These are phyloP conservation scores for Xylaria longipes DNA, from an alignment of 495 filamentous ascomycete genomes.

Conservation along the genomic window DNA sequence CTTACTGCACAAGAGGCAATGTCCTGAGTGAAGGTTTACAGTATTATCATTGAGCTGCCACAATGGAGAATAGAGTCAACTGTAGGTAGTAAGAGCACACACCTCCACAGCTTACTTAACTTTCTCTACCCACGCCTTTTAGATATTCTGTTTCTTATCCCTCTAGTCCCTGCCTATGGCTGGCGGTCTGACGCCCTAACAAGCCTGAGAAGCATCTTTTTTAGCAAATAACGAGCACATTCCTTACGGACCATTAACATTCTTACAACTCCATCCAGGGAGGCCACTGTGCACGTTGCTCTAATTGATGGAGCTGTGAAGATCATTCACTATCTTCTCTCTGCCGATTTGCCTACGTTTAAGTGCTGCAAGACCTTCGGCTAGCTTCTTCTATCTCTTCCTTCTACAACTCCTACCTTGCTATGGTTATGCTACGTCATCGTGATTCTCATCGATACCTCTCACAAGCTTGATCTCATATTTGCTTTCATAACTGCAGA, in stretches of 20 bases:
- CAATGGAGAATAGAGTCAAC: not conserved
- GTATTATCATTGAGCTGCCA: not conserved
- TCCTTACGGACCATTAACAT: not conserved
- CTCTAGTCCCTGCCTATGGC: too few relatives aligned
- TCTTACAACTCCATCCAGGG: not conserved
- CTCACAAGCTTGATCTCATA: not conserved
- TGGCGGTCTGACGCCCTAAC: not conserved
- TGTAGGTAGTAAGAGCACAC: not conserved
- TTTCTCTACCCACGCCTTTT: too few relatives aligned
- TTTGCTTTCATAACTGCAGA: not conserved
- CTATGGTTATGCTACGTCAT: not conserved
- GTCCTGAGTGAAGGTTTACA: not conserved
- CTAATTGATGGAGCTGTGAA: not conserved
- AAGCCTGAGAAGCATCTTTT: not conserved
- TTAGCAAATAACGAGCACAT: not conserved
- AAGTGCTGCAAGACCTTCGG: not conserved
- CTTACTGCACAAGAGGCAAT: not conserved
- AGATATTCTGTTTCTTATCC: too few relatives aligned
- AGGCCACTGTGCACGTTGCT: not conserved
- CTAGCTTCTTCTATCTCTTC: not conserved
- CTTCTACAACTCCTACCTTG: not conserved
- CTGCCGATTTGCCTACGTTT: not conserved
- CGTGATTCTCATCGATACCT: not conserved
- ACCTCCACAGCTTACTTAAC: too few relatives aligned
- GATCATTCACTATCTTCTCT: not conserved